Evolutionary conservation across 2,329 filamentous ascomycete genomes (phyloP), one percentile per base, ranked within the genome.

Genomic region (Penicillium paneum): DNA sequence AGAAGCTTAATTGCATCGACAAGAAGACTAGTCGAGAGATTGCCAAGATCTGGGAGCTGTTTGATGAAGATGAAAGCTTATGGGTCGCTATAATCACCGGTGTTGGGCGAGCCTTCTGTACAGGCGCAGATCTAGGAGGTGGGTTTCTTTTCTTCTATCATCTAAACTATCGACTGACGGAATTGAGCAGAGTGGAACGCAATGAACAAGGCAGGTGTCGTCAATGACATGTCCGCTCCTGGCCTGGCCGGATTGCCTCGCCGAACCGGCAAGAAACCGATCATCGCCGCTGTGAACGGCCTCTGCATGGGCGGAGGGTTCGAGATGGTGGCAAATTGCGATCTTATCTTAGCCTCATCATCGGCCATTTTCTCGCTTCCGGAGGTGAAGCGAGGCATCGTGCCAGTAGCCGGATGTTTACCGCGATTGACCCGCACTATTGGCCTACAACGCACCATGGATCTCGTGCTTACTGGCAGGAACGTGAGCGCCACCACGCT

Each of bases 261-360:
- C 59, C 79, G 88, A 26, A 70, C 73, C 5, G 88, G 88, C 44
- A 84, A 83, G 71, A 93, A 93, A 66, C 89, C 89, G 6, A 79
- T 93, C 52, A 81, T 93, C 28, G 87, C 85, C 1, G 89, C 89
- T 1, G 86, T 92, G 19, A 90, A 91, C 66, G 89, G 89, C 7
- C 76, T 88, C 17, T 89, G 87, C 54, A 79, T 89, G 42, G 89
- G 89, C 34, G 89, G 89, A 49, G 89, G 88, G 1, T 86, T 89
- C 72, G 89, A 93, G 76, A 90, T 91, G 75, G 80, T 84, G 12
- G 76, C 88, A 45, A 90, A 91, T 71, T 83, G 81, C 59, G 90
- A 94, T 75, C 74, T 93, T 53, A 80, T 91, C 48, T 59, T 66
- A 43, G 70, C 70, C 3, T 75, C 79, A 2, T 67, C 74, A 3